Evolutionary conservation across 352 stramenopile species (phyloP), one percentile per base, ranked within the genome.

Genomic region (Phytophthora palmivora): DNA sequence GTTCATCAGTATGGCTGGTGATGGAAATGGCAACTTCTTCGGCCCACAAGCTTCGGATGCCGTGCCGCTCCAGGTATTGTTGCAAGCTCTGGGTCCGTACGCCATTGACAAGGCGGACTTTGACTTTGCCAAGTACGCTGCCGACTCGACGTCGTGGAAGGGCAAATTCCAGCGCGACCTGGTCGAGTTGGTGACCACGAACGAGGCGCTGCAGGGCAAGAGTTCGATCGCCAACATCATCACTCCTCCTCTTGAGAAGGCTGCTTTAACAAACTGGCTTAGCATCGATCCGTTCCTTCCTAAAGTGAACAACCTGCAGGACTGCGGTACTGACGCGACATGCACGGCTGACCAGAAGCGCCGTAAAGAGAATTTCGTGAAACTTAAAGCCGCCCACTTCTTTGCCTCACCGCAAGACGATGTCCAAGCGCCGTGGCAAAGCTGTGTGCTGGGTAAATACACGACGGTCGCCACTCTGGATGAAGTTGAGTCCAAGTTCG

Each of bases 321-420:
- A 58, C 28, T 76, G 59, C 33, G 61, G 30, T 14, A 34, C 14
- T 0, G 39, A 76, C 18, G 43, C 37, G 2, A 59, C 30, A 2
- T 83, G 70, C 32, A 33, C 15, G 4, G 41, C 15, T 8, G 44
- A 68, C 21, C 67, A 85, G 37, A 54, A 52, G 14, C 70, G 74
- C 3, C 79, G 76, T 18, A 79, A 82, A 37, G 45, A 34, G 49
- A 88, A 86, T 65, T 84, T 74, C 26, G 52, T 71, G 10, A 78
- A 69, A n/a, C n/a, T n/a, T n/a, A n/a, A n/a, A n/a, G n/a, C n/a
- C n/a, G n/a, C n/a, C n/a, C n/a, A n/a, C n/a, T 84, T 83, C 67
- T 78, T 88, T 22, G 73, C 75, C 0, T 88, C 78, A n/a, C 70
- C 75, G 9, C 34, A 69, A 26, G 78, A 88, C 49, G 72, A 76